Evolutionary conservation across 192 early-diverging fungal genomes (phyloP), one percentile per base, ranked within the genome.

Genomic region (Chytriomyces confervae): DNA sequence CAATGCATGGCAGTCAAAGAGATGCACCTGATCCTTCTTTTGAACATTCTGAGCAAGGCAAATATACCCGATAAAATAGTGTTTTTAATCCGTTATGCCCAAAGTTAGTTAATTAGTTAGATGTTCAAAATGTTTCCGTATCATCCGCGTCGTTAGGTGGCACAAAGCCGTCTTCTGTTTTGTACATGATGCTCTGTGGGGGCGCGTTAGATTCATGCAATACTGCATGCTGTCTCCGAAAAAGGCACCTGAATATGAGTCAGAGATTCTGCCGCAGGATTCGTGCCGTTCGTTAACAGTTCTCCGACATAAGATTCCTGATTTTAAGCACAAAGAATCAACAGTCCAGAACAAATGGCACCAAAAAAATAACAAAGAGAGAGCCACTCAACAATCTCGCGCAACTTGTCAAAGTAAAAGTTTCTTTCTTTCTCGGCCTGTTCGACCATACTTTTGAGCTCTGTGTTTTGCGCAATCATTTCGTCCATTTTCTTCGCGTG

Each of bases 371-470:
- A 36, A 36, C 29, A 36, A 36, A 36, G 29, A 36, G 29, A 36
- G 29, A 36, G 29, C 29, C 29, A 36, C 29, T 36, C 29, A 75
- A 98, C 97, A 84, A 99, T 96, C 81, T 98, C 96, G 46, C 96
- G 85, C 77, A 99, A 84, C 84, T 99, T 99, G 36, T 82, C 79
- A 82, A 97, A 99, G 77, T 99, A 99, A 83, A 99, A 99, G 76
- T 99, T 96, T 24, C 97, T 87, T 82, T 99, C 96, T 83, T 95
- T 97, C 82, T 97, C 96, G n/a, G 95, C 89, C 61, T 93, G 95
- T 70, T 94, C 94, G 45, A 98, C 91, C 43, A 93, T 90, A 20
- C 90, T 88, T 81, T 94, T 95, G 62, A 93, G 84, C 78, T 97
- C 94, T 46, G 85, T 86, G 43, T 93, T 67, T 77, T 97, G 91